Percentiles rank a stretch among this genome's conserved stretches.
These are phyloP conservation scores for Ogataea pini DNA, from an alignment of 805 yeast species.

Conservation along the genomic window DNA sequence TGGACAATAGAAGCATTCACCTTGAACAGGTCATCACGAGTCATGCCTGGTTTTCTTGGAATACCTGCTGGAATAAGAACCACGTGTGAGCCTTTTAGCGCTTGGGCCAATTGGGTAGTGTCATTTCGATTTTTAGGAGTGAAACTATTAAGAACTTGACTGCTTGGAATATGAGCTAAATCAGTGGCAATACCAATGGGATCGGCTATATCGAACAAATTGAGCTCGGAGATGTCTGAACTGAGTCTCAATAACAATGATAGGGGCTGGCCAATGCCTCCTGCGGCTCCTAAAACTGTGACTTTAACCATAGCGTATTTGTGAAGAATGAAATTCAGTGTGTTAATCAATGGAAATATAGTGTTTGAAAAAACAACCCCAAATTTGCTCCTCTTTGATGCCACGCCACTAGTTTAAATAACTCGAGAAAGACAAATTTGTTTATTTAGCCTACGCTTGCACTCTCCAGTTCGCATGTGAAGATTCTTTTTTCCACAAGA, in stretches of 20 bases:
- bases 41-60: conserved; percentile 66
- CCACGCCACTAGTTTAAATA: neutral
- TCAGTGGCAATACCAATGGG: conserved; percentile 88
- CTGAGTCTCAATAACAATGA: conserved; percentile 76
- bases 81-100: conserved; percentile 46
- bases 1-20: conserved; percentile 55
- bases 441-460: neutral
- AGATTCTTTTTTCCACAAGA: neutral
- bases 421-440: neutral
- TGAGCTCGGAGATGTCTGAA: conserved; percentile 59
- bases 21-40: conserved; percentile 60
- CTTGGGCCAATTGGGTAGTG: conserved; percentile 34
- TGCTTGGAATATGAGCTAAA: conserved; percentile 69
- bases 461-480: neutral
- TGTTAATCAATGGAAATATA: neutral
- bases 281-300: conserved; percentile 85
- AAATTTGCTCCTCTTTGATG: neutral
- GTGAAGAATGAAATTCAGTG: neutral
- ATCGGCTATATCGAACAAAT: conserved; percentile 81
- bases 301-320: conserved; percentile 30
- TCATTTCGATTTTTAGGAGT: conserved; percentile 37
- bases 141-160: conserved; percentile 42
- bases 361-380: no score
- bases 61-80: conserved; percentile 62
- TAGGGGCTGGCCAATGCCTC: conserved; percentile 93